These are phyloP conservation scores for Lumnitzera littorea DNA, from an alignment of 345 rosid species.

Conservation along the genomic window DNA sequence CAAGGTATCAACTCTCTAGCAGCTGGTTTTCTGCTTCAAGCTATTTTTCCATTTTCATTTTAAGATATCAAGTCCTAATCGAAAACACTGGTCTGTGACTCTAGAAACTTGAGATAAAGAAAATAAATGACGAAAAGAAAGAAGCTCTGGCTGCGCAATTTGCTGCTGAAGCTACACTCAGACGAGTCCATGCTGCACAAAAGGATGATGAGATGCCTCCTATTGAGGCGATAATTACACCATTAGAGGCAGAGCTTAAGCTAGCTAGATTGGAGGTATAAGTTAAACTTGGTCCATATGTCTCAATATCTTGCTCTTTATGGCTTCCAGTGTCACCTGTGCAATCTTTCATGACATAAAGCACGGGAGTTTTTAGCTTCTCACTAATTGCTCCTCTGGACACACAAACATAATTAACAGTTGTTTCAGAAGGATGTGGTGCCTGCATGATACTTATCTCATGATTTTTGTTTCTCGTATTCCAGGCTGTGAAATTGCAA, in stretches of 20 bases:
- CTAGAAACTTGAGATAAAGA: constrained; percentile 46
- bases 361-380: not conserved
- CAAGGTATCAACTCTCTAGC: constrained; percentile 25
- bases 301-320: no score
- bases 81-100: constrained; percentile 3
- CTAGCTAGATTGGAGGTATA: constrained; percentile 37
- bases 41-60: not conserved
- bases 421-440: no score
- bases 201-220: constrained; percentile 55
- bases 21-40: not conserved
- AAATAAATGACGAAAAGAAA: constrained; percentile 39
- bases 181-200: constrained; percentile 49
- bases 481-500: constrained; percentile 34
- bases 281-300: constrained; percentile 1
- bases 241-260: constrained; percentile 46
- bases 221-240: constrained; percentile 44
- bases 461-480: constrained; percentile 3
- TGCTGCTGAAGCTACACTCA: constrained; percentile 47
- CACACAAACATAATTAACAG: no score
- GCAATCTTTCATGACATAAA: not conserved
- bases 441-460: not conserved
- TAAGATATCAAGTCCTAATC: not conserved
- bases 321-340: not conserved
- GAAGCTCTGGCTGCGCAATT: constrained; percentile 42
- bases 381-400: no score